Percentiles rank a stretch among this genome's conserved stretches.
Conservation (phyloP, 148 eudicot genomes). For the Euryodendron excelsum region DNA sequence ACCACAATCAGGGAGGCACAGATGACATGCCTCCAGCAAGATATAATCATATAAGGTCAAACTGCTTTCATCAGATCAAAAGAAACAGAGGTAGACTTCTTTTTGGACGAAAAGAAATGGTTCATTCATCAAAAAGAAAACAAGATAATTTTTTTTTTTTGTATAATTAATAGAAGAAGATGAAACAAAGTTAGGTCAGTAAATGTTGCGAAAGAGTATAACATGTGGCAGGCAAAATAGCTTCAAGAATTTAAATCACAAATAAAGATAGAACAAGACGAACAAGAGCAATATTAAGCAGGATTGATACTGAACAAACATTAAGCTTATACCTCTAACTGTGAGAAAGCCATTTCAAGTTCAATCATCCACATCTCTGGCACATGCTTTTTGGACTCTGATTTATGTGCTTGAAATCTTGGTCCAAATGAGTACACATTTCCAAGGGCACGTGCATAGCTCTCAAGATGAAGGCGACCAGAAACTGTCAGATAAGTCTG, state of each 20-base stretch:
- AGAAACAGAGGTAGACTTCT: neutral
- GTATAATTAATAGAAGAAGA: neutral
- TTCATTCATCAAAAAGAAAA: neutral
- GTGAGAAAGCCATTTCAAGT: constrained; percentile 85
- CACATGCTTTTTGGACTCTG: constrained; percentile 53
- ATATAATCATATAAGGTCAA: neutral
- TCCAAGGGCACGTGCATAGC: constrained; percentile 84
- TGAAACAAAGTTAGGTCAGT: neutral
- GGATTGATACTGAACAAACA: neutral
- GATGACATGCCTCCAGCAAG: too few relatives aligned
- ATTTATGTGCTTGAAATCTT: constrained; percentile 60
- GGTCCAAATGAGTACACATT: constrained; percentile 95
- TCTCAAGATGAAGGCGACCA: constrained; percentile 90
- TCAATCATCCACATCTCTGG: constrained; percentile 96
- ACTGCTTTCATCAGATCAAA: constrained; percentile 2
- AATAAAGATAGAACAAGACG: neutral
- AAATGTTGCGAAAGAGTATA: neutral
- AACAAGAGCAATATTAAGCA: neutral
- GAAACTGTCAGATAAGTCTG: constrained; percentile 61
- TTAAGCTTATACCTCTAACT: constrained; percentile 56
- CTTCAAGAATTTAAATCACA: neutral
- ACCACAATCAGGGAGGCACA: too few relatives aligned
- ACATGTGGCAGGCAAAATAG: too few relatives aligned
- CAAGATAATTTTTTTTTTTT: neutral
- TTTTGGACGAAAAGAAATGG: neutral